Conservation (phyloP, 1,284 basidiomycete species). For the Fomitopsis betulina region DNA sequence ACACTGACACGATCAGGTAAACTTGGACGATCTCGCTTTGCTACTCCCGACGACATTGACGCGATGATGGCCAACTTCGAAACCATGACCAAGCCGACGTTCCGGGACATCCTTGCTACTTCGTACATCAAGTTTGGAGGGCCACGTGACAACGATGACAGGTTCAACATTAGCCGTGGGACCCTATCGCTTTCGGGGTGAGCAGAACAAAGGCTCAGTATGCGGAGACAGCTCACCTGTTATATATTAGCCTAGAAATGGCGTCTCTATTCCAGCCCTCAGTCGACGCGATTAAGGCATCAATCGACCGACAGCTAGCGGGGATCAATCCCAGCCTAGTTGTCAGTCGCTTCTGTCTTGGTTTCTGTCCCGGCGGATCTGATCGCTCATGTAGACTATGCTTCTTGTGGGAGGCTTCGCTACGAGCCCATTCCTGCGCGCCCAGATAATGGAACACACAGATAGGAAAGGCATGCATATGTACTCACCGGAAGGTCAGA, state of each 20-base stretch:
- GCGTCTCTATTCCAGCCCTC: constrained; percentile 38
- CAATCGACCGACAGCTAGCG: constrained; percentile 28
- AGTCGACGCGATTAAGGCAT: constrained; percentile 26
- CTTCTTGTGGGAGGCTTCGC: constrained; percentile 39
- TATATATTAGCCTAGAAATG: constrained; percentile 26
- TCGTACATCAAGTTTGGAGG: not conserved
- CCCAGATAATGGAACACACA: not conserved
- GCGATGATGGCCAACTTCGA: too few relatives aligned
- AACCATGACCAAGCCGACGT: not conserved
- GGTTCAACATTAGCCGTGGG: too few relatives aligned
- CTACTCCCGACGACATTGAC: too few relatives aligned
- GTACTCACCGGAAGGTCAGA: not conserved
- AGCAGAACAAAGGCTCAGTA: constrained; percentile 2
- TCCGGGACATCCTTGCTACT: not conserved
- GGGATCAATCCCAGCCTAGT: not conserved
- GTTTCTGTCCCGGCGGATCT: not conserved
- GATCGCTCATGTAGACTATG: constrained; percentile 21
- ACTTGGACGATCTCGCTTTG: not conserved
- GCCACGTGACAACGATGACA: too few relatives aligned
- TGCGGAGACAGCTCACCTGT: not conserved
- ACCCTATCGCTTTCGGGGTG: constrained; percentile 30
- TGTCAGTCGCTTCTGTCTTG: not conserved
- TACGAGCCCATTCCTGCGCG: not conserved
- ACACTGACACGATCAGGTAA: not conserved
- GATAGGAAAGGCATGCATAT: not conserved